Conservation (phyloP, 2,329 filamentous ascomycete genomes). For the Lachnellula occidentalis region DNA sequence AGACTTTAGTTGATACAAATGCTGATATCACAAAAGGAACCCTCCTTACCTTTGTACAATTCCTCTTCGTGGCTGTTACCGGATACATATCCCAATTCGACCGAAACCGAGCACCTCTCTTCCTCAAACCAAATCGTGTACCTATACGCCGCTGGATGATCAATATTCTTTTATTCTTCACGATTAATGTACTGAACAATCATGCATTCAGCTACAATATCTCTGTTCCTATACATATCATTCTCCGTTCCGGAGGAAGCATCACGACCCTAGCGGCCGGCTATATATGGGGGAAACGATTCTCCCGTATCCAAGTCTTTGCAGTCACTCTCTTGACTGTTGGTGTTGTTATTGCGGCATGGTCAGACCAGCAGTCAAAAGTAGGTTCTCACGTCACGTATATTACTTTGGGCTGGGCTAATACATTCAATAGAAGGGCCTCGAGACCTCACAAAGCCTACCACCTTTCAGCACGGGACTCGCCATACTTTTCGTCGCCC, state of each 20-base stretch:
- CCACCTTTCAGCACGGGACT: constrained; percentile 64
- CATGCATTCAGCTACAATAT: constrained; percentile 97
- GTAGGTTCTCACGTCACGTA: constrained; percentile 41
- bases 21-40: constrained; percentile 51
- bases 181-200: constrained; percentile 94
- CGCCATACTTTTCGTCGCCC: constrained; percentile 76
- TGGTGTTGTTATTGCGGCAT: constrained; percentile 82
- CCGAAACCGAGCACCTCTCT: constrained; percentile 59
- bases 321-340: constrained; percentile 79
- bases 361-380: constrained; percentile 83
- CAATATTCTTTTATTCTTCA: constrained; percentile 87
- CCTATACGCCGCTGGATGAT: constrained; percentile 80
- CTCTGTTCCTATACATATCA: constrained; percentile 94
- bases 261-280: constrained; percentile 95
- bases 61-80: constrained; percentile 72
- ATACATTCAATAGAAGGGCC: constrained; percentile 19
- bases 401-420: constrained; percentile 6
- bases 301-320: constrained; percentile 71
- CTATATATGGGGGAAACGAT: constrained; percentile 77
- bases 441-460: constrained; percentile 30
- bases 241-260: constrained; percentile 88
- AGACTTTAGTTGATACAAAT: background rate
- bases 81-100: constrained; percentile 75
- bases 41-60: constrained; percentile 84
- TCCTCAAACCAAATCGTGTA: constrained; percentile 70